Evolutionary conservation across 208 protist species (phyloP).

Genomic region (Ichthyophonus hoferi): DNA sequence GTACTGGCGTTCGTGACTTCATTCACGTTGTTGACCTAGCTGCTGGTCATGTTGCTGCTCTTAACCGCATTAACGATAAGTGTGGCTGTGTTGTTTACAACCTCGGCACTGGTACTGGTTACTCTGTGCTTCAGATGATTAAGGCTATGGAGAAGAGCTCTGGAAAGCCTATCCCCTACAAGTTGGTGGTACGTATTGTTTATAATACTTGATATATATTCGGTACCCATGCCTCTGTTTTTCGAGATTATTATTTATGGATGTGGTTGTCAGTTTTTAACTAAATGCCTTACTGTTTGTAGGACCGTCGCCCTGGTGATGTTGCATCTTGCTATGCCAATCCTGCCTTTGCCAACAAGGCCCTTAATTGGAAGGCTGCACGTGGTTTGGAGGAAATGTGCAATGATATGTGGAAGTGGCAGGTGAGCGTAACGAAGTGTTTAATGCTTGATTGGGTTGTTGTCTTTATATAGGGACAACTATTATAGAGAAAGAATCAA

Average conservation of each 20-base stretch:
- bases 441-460: not conserved
- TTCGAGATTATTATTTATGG: too few species aligned
- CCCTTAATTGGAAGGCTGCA: constrained; percentile 67
- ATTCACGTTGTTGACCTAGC: constrained; percentile 96
- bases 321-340: constrained; percentile 62
- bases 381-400: constrained; percentile 67
- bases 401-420: constrained; percentile 45
- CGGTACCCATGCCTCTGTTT: too few species aligned
- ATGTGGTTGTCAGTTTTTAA: too few species aligned
- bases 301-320: constrained; percentile 54
- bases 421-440: not conserved
- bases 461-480: too few species aligned
- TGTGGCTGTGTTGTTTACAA: constrained; percentile 77
- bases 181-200: constrained; percentile 24
- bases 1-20: constrained; percentile 92
- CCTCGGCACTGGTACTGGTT: constrained; percentile 85
- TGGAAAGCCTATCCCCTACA: constrained; percentile 76
- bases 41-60: constrained; percentile 81
- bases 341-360: constrained; percentile 55
- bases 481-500: not conserved
- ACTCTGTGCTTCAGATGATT: constrained; percentile 89
- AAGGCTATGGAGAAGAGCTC: constrained; percentile 77
- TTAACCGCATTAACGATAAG: constrained; percentile 52
- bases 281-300: too few species aligned
- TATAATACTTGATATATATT: too few species aligned